phyloP scores from a whole-genome alignment of 441 rosid species.

The Erodium texanum region DNA sequence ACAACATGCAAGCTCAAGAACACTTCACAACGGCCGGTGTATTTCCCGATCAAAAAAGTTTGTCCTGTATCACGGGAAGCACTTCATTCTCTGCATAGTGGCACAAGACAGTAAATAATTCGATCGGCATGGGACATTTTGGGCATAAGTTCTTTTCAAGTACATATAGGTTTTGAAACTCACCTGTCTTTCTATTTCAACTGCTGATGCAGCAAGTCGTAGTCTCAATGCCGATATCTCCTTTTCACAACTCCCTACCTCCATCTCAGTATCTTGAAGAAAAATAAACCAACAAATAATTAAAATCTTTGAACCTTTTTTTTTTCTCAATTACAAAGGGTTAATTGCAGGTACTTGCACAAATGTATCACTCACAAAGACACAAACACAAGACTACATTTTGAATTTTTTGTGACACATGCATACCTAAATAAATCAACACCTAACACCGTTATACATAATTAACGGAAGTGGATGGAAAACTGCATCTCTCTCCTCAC shows the following conservation, averaged over 20 bases:
- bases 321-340: no score
- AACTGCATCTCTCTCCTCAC: no score
- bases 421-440: no score
- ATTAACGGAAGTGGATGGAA: no score
- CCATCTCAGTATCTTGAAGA: constrained; percentile 52
- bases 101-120: constrained; percentile 16
- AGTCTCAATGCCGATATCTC: constrained; percentile 54
- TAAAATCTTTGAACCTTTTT: background rate
- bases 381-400: no score
- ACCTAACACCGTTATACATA: no score
- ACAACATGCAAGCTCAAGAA: no score
- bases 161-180: constrained; percentile 14
- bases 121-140: constrained; percentile 8
- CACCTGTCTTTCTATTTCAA: constrained; percentile 95
- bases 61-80: constrained; percentile 56
- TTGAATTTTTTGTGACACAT: no score
- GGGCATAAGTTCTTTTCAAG: constrained; percentile 14
- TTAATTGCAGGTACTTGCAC: no score
- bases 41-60: no score
- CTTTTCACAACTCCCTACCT: constrained; percentile 44
- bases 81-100: constrained; percentile 77
- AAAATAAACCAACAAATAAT: constrained; percentile 8
- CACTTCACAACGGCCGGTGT: no score
- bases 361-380: no score
- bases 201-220: constrained; percentile 66